Evolutionary conservation across 2,329 filamentous ascomycete species (phyloP), one percentile per base, ranked within the genome.

Genomic region (Westerdykella ornata): DNA sequence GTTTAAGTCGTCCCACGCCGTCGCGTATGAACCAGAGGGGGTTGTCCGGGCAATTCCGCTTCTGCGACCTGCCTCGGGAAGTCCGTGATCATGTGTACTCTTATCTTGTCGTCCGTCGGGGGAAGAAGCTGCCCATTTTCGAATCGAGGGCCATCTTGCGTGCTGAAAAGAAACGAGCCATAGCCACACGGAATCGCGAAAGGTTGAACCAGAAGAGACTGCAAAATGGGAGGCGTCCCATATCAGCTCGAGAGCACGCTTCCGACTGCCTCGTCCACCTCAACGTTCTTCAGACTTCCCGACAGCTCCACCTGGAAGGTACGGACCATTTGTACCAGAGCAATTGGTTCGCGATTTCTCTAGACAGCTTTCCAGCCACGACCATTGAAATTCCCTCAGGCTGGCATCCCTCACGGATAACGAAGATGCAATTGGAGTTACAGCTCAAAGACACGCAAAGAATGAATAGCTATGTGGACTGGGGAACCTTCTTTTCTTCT

Each of bases 401-500:
- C 16, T 62, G 57, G 59, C 43, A 59, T 15, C 46, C 49, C 12
- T 42, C 37, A 14, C 48, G 49, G 6, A 49, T 60, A 37, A 59
- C 51, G 17, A 45, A 45, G 22, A 37, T 62, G 20, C 53, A 59
- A 22, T 39, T 60, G 4, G 57, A 60, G 22, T 16, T 62, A 0
- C 56, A 60, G 28, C 38, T 62, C 6, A 62, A 62, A 31, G 57
- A 62, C n/a, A 47, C 57, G 6, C 48, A 55, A 37, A 45, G 57
- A 13, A 62, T 60, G 59, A 59, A 60, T 39, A 53, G 46, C 18
- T 60, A 59, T 30, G 47, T 59, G n/a, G 52, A 62, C 43, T 62
- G 59, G 59, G 32, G 40, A 0, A 45, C 51, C 3, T 56, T 60
- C 36, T 58, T 60, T 38, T 44, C 51, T 12, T 28, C 43, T 0